Evolutionary conservation across 148 eudicot genomes (phyloP).

Genomic region (Fagopyrum homotropicum): DNA sequence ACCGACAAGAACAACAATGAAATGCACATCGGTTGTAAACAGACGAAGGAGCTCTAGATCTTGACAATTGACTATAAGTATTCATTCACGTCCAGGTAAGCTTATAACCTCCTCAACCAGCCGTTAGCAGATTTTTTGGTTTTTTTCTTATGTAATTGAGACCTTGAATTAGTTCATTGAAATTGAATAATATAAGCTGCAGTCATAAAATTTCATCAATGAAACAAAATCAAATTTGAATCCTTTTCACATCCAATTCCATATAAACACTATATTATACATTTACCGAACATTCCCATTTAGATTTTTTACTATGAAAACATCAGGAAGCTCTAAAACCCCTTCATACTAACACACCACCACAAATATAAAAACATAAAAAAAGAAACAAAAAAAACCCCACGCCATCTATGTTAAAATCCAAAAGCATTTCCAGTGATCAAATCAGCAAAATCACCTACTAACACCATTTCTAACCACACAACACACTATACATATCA

Average conservation of each 20-base stretch:
- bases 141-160: background rate
- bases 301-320: background rate
- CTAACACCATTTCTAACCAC: slow-evolving; percentile 23
- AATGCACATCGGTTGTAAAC: background rate
- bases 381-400: background rate
- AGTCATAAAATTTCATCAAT: background rate
- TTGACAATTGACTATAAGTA: background rate
- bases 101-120: background rate
- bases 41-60: background rate
- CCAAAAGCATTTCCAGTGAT: slow-evolving; percentile 9
- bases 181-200: background rate
- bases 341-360: slow-evolving; percentile 7
- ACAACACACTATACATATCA: slow-evolving; percentile 14
- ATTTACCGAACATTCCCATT: background rate
- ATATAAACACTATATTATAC: slow-evolving; percentile 12
- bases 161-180: background rate
- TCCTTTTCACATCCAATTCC: slow-evolving; percentile 4
- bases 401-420: slow-evolving; percentile 7
- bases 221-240: slow-evolving; percentile 1
- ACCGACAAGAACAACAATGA: slow-evolving; percentile 15
- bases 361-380: background rate
- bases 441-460: slow-evolving; percentile 15
- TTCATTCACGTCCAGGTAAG: background rate
- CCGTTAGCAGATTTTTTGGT: background rate
- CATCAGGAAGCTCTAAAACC: slow-evolving; percentile 7